phyloP scores from a whole-genome alignment of 345 rosid species.

The Lepidium africanum region DNA sequence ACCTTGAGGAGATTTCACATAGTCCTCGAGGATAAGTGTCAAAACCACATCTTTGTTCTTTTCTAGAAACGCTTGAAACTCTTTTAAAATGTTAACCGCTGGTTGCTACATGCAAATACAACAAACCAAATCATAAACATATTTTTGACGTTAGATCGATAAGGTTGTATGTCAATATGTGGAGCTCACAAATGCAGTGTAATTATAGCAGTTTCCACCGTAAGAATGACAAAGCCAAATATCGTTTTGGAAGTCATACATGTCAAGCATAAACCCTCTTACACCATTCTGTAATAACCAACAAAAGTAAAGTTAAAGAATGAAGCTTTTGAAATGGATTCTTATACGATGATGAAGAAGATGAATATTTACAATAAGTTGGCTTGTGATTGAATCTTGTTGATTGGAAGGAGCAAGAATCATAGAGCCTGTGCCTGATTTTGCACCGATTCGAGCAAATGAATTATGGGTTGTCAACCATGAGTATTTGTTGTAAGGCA shows the following conservation, averaged over 20 bases:
- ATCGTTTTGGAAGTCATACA: constrained; percentile 73
- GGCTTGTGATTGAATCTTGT: constrained; percentile 70
- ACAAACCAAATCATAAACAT: background rate
- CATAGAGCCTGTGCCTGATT: constrained; percentile 51
- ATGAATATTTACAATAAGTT: constrained; percentile 51
- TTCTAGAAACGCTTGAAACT: constrained; percentile 50
- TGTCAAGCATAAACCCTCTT: constrained; percentile 87
- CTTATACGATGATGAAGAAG: background rate
- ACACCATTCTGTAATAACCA: constrained; percentile 66
- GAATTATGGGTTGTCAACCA: constrained; percentile 97
- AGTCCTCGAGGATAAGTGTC: constrained; percentile 78
- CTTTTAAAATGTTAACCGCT: constrained; percentile 59
- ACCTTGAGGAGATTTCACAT: constrained; percentile 64
- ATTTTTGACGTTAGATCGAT: background rate
- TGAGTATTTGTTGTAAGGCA: constrained; percentile 80
- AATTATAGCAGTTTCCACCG: constrained; percentile 53
- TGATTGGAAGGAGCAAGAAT: constrained; percentile 66
- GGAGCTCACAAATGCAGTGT: constrained; percentile 73
- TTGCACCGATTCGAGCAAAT: constrained; percentile 41
- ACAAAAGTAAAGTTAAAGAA: background rate
- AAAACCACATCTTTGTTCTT: constrained; percentile 59
- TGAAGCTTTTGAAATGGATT: background rate
- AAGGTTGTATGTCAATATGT: background rate
- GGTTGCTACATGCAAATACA: constrained; percentile 42
- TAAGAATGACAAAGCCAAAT: constrained; percentile 90